These are phyloP conservation scores for Physcomitrellopsis africana DNA, from an alignment of 225 moss, liverwort and hornwort genomes.

Conservation along the genomic window DNA sequence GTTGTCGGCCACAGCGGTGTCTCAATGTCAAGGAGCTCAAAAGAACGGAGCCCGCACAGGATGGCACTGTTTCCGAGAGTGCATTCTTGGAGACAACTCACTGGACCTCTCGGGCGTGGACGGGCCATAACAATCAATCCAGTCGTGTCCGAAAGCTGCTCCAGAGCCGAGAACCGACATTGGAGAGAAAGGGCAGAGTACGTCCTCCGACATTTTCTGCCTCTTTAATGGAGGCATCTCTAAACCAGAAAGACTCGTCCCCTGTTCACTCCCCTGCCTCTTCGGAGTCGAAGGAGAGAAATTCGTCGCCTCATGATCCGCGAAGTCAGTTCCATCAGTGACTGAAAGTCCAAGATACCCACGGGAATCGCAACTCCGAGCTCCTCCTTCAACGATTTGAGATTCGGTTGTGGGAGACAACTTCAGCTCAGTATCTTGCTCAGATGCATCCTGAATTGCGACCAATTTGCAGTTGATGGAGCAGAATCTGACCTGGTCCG, in stretches of 20 bases:
- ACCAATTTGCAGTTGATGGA: constrained; percentile 69
- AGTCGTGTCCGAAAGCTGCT: constrained; percentile 46
- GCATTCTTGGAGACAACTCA: constrained; percentile 46
- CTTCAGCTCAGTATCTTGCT: constrained; percentile 38
- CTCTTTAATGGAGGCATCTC: constrained; percentile 27
- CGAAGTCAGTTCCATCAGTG: constrained; percentile 43
- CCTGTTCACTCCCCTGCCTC: constrained; percentile 21
- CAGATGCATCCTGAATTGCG: constrained; percentile 32
- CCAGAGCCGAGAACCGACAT: constrained; percentile 58
- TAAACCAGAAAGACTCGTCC: constrained; percentile 14
- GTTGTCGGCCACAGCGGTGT: not conserved
- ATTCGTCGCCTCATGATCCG: constrained; percentile 11
- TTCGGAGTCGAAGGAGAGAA: constrained; percentile 46
- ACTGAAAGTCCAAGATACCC: constrained; percentile 39
- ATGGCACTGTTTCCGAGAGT: constrained; percentile 59
- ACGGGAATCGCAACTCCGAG: constrained; percentile 22
- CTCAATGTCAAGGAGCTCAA: constrained; percentile 9
- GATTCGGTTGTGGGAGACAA: constrained; percentile 36
- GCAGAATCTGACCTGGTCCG: constrained; percentile 72
- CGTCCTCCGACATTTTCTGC: constrained; percentile 35
- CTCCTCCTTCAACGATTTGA: constrained; percentile 17
- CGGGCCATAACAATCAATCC: constrained; percentile 45
- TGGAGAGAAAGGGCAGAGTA: constrained; percentile 32
- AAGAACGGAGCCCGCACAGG: constrained; percentile 54
- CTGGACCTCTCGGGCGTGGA: constrained; percentile 53